Evolutionary conservation across 2,329 filamentous ascomycete species (phyloP).

Genomic region (Calycina herbarum): DNA sequence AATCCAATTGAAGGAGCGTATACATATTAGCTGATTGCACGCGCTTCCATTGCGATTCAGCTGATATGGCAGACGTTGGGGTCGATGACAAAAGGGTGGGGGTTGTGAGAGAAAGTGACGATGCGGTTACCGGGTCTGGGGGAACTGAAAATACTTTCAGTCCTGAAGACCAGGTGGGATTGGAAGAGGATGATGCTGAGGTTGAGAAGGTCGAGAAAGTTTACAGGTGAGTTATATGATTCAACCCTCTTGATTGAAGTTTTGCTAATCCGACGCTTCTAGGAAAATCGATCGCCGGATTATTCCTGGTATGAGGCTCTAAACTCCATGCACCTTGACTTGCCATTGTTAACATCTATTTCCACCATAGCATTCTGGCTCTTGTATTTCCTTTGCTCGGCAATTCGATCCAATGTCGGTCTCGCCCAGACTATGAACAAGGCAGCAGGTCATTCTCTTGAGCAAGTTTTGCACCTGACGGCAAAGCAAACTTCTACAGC

Average conservation of each 20-base stretch:
- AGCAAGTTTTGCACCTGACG: conserved; percentile 65
- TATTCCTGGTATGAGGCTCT: conserved; percentile 45
- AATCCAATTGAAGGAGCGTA: background rate
- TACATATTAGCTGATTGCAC: conserved; percentile 31
- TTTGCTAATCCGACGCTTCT: conserved; percentile 7
- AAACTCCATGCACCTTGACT: background rate
- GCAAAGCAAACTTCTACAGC: conserved; percentile 80
- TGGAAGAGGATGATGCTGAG: conserved; percentile 27
- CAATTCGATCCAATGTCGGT: conserved; percentile 87
- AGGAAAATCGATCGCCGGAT: conserved; percentile 58
- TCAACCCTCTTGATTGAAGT: background rate
- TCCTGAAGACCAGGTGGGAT: conserved; percentile 13
- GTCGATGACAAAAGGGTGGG: conserved; percentile 14
- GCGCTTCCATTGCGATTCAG: conserved; percentile 37
- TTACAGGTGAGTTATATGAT: conserved; percentile 37
- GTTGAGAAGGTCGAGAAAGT: conserved; percentile 39
- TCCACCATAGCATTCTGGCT: conserved; percentile 70
- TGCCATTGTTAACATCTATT: conserved; percentile 1
- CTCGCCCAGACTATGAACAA: conserved; percentile 94
- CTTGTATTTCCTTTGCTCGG: conserved; percentile 89
- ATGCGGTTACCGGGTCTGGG: background rate
- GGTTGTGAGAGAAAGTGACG: background rate
- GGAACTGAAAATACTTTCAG: conserved; percentile 3
- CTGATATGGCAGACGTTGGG: conserved; percentile 30
- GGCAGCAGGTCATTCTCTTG: conserved; percentile 70